A percentile compares a stretch with the other conserved stretches of the same genome.
Evolutionary conservation across 768 basidiomycete species (phyloP).

Genomic region (Naganishia onofrii): DNA sequence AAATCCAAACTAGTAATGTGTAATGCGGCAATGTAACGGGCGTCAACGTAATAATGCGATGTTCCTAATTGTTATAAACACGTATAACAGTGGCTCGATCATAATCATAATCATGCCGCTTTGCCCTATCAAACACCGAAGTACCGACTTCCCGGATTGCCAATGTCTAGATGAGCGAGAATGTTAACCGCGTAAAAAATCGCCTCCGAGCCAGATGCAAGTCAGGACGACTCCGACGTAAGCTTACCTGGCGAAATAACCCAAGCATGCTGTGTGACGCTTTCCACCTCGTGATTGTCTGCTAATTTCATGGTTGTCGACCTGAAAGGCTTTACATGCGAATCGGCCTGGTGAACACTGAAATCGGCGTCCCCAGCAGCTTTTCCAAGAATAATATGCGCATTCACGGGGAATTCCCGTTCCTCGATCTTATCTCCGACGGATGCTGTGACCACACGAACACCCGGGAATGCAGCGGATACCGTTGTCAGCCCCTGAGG

Average conservation of each 20-base stretch:
- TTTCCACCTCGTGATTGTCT: conserved; percentile 1
- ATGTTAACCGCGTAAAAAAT: neutral
- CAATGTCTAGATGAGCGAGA: neutral
- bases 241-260: conserved; percentile 45
- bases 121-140: conserved; percentile 6
- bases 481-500: conserved; percentile 75
- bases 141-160: conserved; percentile 18
- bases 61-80: neutral
- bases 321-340: neutral
- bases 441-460: conserved; percentile 79
- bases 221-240: neutral
- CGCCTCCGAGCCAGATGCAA: neutral
- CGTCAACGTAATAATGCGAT: neutral
- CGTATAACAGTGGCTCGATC: neutral
- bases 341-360: neutral
- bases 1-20: too few relatives aligned
- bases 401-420: conserved; percentile 39
- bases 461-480: conserved; percentile 74
- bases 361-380: conserved; percentile 46
- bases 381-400: conserved; percentile 40
- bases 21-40: too few relatives aligned
- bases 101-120: neutral
- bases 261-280: conserved; percentile 45
- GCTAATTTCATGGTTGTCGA: neutral
- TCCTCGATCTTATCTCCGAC: conserved; percentile 76